Conservation (phyloP, 805 yeast species). For the Ogataea ganodermae region DNA sequence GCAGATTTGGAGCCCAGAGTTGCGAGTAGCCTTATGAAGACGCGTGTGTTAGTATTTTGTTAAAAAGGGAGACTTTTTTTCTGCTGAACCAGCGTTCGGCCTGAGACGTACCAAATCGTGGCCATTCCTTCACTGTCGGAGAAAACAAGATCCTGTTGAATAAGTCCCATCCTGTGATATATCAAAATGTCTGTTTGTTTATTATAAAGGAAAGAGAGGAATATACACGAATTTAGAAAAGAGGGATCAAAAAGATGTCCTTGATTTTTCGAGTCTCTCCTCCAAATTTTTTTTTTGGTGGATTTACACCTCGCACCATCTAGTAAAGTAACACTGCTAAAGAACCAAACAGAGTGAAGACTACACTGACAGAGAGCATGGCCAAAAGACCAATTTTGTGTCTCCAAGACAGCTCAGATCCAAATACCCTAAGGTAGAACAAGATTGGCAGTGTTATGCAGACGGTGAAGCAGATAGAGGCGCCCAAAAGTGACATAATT, state of each 20-base stretch:
- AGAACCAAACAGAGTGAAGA: constrained; percentile 61
- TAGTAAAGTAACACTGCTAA: constrained; percentile 45
- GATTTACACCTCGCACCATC: neutral
- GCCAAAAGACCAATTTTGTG: constrained; percentile 43
- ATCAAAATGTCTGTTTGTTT: constrained; percentile 14
- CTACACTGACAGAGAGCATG: constrained; percentile 47
- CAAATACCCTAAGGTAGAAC: constrained; percentile 65
- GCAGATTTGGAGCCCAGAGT: constrained; percentile 30
- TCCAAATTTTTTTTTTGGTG: constrained; percentile 3
- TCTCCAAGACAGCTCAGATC: constrained; percentile 39
- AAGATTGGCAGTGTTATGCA: constrained; percentile 77
- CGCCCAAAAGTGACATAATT: constrained; percentile 78
- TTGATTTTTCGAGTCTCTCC: neutral
- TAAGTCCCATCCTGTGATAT: constrained; percentile 8
- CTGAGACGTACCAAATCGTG: constrained; percentile 31
- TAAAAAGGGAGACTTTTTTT: neutral
- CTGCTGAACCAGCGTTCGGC: neutral
- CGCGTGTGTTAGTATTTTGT: constrained; percentile 4
- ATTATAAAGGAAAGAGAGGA: constrained; percentile 5
- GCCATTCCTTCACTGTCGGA: constrained; percentile 27
- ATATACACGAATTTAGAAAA: constrained; percentile 22
- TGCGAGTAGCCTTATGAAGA: constrained; percentile 31
- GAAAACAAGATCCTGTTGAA: constrained; percentile 23
- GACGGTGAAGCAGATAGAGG: constrained; percentile 75
- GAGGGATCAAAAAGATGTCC: neutral